phyloP scores from a whole-genome alignment of 2,329 filamentous ascomycete species.

The Ilyonectria robusta region DNA sequence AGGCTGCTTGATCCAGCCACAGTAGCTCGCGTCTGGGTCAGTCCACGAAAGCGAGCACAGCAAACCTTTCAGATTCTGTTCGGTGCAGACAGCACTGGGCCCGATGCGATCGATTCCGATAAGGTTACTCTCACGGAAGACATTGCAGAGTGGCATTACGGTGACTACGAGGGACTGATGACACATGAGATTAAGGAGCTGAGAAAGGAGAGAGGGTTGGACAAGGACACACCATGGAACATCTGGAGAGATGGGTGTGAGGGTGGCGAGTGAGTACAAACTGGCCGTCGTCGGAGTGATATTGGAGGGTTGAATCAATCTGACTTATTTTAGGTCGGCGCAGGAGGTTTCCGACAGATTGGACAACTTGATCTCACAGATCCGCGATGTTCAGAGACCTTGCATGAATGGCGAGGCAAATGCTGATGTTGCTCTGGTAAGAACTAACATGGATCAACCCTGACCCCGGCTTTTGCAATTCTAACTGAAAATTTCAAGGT shows the following conservation, averaged over 20 bases:
- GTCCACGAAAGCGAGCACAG: constrained; percentile 63
- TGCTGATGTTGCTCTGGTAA: constrained; percentile 50
- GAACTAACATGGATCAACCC: background rate
- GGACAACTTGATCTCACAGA: constrained; percentile 58
- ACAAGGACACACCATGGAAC: constrained; percentile 61
- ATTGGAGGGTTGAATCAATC: background rate
- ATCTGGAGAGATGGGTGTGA: constrained; percentile 73
- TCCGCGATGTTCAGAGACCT: constrained; percentile 55
- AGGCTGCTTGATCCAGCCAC: constrained; percentile 66
- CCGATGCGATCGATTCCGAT: background rate
- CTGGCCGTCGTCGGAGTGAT: fast-evolving
- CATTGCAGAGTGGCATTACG: constrained; percentile 75
- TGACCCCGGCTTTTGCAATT: background rate
- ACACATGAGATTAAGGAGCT: constrained; percentile 63
- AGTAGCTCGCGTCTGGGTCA: constrained; percentile 63
- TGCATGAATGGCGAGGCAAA: constrained; percentile 57
- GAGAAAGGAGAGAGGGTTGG: constrained; percentile 63
- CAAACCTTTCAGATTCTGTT: constrained; percentile 64
- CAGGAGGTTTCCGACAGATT: constrained; percentile 57
- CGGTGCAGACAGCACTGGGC: constrained; percentile 55
- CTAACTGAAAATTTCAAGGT: constrained; percentile 39
- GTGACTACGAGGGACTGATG: constrained; percentile 72
- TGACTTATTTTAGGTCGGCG: constrained; percentile 39
- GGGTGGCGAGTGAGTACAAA: constrained; percentile 63
- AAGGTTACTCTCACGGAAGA: constrained; percentile 63